These are phyloP conservation scores for Phytophthora macrochlamydospora DNA, from an alignment of 352 stramenopile genomes.

Conservation along the genomic window DNA sequence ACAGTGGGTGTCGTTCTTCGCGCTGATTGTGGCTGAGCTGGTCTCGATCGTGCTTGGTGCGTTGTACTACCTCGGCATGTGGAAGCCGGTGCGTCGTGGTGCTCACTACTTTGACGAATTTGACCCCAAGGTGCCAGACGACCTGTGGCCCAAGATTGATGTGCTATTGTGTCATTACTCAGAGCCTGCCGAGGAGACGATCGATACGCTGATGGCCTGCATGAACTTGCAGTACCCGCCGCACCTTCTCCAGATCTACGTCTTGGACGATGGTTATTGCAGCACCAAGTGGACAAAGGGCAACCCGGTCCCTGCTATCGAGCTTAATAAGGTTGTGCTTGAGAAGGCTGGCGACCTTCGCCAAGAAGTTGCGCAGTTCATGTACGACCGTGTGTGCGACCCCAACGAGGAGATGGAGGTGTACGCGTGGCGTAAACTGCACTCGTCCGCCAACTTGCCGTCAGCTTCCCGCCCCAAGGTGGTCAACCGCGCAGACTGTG, in stretches of 20 bases:
- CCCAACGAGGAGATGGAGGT: conserved; percentile 89
- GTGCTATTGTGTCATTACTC: conserved; percentile 84
- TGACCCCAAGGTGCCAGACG: conserved; percentile 77
- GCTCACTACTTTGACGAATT: conserved; percentile 91
- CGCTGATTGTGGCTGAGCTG: conserved; percentile 66
- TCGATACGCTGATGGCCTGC: conserved; percentile 86
- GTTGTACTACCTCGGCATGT: conserved; percentile 91
- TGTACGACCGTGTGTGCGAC: conserved; percentile 89
- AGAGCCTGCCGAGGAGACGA: conserved; percentile 84
- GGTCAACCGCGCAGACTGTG: conserved; percentile 76
- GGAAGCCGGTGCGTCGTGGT: conserved; percentile 86
- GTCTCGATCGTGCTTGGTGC: conserved; percentile 71
- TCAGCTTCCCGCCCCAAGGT: conserved; percentile 72
- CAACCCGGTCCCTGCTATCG: conserved; percentile 66
- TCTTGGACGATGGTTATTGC: conserved; percentile 88
- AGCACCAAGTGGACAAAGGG: conserved; percentile 82
- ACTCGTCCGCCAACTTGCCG: conserved; percentile 83
- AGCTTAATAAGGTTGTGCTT: conserved; percentile 79
- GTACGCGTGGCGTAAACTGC: conserved; percentile 86
- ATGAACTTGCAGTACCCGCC: conserved; percentile 90
- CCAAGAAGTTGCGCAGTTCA: conserved; percentile 88
- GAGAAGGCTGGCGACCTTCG: conserved; percentile 82
- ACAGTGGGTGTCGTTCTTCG: conserved; percentile 86
- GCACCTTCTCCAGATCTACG: conserved; percentile 85
- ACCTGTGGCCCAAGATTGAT: conserved; percentile 87